A percentile compares a stretch with the other conserved stretches of the same genome.
Evolutionary conservation across 805 yeast genomes (phyloP).

Genomic region (Schizosaccharomyces cryophilus): DNA sequence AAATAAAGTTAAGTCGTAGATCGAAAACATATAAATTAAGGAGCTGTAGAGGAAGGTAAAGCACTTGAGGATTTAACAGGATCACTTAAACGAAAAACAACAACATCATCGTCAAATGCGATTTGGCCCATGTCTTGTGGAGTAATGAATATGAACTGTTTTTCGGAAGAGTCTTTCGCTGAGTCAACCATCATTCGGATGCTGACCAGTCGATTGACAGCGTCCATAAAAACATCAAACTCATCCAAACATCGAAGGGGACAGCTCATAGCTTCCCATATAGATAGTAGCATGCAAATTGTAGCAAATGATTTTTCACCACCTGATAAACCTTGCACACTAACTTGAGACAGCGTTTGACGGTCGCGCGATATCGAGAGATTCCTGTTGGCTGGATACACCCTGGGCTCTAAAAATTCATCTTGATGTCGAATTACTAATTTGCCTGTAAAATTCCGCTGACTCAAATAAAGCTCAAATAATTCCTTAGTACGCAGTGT

Average conservation of each 20-base stretch:
- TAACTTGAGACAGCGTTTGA: conserved; percentile 28
- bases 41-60: background rate
- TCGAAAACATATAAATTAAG: background rate
- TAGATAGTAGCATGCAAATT: conserved; percentile 59
- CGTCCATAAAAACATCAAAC: conserved; percentile 92
- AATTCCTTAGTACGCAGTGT: conserved; percentile 8
- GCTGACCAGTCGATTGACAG: conserved; percentile 61
- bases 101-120: background rate
- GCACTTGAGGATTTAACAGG: background rate
- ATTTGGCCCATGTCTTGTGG: conserved; percentile 48
- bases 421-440: conserved; percentile 33
- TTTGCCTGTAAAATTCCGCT: conserved; percentile 49
- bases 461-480: conserved; percentile 18
- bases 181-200: conserved; percentile 43
- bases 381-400: conserved; percentile 9
- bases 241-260: conserved; percentile 80
- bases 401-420: conserved; percentile 10
- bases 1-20: background rate
- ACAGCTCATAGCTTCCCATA: conserved; percentile 84
- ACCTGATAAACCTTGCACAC: conserved; percentile 71
- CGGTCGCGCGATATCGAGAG: conserved; percentile 7
- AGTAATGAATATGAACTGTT: conserved; percentile 79
- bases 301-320: conserved; percentile 94
- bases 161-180: conserved; percentile 33
- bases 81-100: background rate